Evolutionary conservation across 1,284 basidiomycete species (phyloP).

Genomic region (Sporisorium iseilematis-ciliati): DNA sequence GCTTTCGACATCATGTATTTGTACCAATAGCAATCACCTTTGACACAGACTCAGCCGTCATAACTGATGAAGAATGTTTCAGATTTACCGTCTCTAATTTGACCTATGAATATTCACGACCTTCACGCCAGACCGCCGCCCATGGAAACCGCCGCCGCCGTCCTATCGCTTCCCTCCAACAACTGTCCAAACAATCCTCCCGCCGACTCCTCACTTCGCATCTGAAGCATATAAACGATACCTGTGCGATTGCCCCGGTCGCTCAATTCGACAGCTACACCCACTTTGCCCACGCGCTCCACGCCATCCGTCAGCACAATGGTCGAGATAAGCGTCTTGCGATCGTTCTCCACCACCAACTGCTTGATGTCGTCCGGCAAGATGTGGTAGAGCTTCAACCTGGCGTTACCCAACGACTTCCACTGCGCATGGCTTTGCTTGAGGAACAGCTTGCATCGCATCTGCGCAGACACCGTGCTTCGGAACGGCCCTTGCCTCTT

Average conservation of each 20-base stretch:
- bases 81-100: not conserved
- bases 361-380: slow-evolving; percentile 90
- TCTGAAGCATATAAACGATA: slow-evolving; percentile 91
- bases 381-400: slow-evolving; percentile 84
- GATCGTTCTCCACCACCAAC: slow-evolving; percentile 91
- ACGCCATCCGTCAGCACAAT: slow-evolving; percentile 96
- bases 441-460: slow-evolving; percentile 98
- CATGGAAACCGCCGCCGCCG: slow-evolving; percentile 38
- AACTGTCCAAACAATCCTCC: slow-evolving; percentile 86
- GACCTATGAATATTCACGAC: slow-evolving; percentile 3
- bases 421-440: slow-evolving; percentile 95
- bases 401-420: slow-evolving; percentile 91
- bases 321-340: slow-evolving; percentile 84
- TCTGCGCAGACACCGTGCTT: slow-evolving; percentile 80
- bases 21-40: slow-evolving; percentile 1
- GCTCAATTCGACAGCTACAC: slow-evolving; percentile 94
- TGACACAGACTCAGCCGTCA: not conserved
- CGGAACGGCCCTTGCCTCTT: slow-evolving; percentile 45
- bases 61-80: not conserved
- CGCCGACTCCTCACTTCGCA: slow-evolving; percentile 83
- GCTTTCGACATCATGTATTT: slow-evolving; percentile 14
- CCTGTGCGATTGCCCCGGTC: slow-evolving; percentile 91
- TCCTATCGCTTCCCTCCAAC: slow-evolving; percentile 85
- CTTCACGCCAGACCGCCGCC: slow-evolving; percentile 22
- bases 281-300: slow-evolving; percentile 96